Conservation (phyloP, 1,284 basidiomycete species). For the Meripilus lineatus region DNA sequence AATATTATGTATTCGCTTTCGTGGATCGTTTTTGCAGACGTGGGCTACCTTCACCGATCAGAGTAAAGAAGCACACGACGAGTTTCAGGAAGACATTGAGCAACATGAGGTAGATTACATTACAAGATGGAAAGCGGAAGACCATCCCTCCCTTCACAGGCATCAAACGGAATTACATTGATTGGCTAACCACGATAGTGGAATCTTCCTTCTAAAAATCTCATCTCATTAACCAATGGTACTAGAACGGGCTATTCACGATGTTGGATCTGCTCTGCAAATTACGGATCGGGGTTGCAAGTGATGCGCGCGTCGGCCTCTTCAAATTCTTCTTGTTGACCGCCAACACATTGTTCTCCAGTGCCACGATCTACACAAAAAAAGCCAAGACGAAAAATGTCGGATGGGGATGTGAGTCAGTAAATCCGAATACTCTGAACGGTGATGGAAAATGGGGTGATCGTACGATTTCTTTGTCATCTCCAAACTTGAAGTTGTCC, state of each 20-base stretch:
- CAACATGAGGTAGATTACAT: too few species aligned
- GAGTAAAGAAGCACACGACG: too few species aligned
- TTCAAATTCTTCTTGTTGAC: constrained; percentile 91
- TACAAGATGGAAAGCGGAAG: too few species aligned
- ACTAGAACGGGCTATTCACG: constrained; percentile 65
- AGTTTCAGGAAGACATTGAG: too few species aligned
- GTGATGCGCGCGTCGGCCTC: constrained; percentile 80
- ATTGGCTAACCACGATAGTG: neutral
- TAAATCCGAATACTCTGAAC: neutral
- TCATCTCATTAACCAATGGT: neutral
- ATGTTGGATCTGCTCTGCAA: constrained; percentile 54
- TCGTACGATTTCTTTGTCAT: constrained; percentile 90
- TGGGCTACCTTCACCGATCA: too few species aligned
- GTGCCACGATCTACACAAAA: constrained; percentile 74
- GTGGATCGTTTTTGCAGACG: too few species aligned
- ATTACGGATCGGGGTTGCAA: constrained; percentile 45
- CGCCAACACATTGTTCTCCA: constrained; percentile 91
- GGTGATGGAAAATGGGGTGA: too few species aligned
- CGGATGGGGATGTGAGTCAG: neutral
- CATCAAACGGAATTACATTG: too few species aligned
- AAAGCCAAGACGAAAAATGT: neutral
- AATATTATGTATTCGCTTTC: too few species aligned
- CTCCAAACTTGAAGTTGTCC: constrained; percentile 94
- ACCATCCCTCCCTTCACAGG: too few species aligned
- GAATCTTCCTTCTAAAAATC: neutral